These are phyloP conservation scores for Metschnikowia dekortorum DNA, from an alignment of 805 yeast species.

Conservation along the genomic window DNA sequence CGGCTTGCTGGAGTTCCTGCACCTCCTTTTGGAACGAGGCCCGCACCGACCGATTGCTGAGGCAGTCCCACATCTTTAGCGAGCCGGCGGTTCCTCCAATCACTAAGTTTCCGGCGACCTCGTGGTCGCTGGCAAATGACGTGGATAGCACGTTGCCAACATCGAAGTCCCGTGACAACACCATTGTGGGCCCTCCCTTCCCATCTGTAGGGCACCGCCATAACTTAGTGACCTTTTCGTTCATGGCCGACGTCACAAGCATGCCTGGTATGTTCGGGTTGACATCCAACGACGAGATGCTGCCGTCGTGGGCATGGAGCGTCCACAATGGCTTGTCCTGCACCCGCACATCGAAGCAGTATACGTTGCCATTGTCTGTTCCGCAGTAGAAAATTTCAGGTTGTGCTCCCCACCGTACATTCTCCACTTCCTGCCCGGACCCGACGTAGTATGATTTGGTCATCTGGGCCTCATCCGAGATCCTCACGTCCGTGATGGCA, in stretches of 20 bases:
- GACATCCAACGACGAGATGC: conserved; percentile 75
- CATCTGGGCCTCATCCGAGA: conserved; percentile 55
- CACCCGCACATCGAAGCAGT: conserved; percentile 80
- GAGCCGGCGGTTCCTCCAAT: conserved; percentile 85
- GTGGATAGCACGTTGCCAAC: conserved; percentile 87
- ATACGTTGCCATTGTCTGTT: conserved; percentile 85
- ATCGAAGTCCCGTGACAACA: conserved; percentile 85
- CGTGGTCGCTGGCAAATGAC: conserved; percentile 81
- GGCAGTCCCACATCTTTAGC: conserved; percentile 89
- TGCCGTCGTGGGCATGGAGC: conserved; percentile 94
- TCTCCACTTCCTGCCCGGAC: conserved; percentile 79
- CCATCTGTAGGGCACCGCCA: conserved; percentile 65
- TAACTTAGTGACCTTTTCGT: conserved; percentile 78
- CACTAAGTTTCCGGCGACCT: conserved; percentile 76
- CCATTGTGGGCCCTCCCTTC: conserved; percentile 70
- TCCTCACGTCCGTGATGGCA: conserved; percentile 82
- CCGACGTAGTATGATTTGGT: conserved; percentile 61
- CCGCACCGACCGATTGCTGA: conserved; percentile 77
- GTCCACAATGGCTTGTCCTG: conserved; percentile 82
- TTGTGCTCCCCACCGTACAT: conserved; percentile 62
- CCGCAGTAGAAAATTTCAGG: conserved; percentile 70
- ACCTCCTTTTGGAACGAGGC: conserved; percentile 59
- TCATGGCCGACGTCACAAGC: conserved; percentile 85
- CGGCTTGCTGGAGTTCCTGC: conserved; percentile 47
- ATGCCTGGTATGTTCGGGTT: conserved; percentile 66